Conservation (phyloP, 352 stramenopile species). For the Globisporangium recalcitrans region DNA sequence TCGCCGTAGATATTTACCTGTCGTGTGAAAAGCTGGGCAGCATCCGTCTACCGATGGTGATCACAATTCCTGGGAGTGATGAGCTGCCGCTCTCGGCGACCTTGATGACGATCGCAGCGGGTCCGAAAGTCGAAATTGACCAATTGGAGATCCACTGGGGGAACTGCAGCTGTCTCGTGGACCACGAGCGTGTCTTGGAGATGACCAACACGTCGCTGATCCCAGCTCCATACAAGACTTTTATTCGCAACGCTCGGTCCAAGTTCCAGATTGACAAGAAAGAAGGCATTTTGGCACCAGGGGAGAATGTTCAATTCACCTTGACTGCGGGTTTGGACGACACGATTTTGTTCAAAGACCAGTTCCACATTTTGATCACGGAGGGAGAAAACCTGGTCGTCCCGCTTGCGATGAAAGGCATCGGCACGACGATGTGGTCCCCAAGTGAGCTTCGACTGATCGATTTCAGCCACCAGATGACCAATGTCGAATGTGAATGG, state of each 20-base stretch:
- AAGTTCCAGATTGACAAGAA: slow-evolving; percentile 90
- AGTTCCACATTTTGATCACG: slow-evolving; percentile 90
- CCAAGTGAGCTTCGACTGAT: slow-evolving; percentile 83
- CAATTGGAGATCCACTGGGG: slow-evolving; percentile 86
- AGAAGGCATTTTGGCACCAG: slow-evolving; percentile 82
- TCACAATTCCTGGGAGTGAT: slow-evolving; percentile 82
- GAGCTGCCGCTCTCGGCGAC: slow-evolving; percentile 88
- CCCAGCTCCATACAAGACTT: slow-evolving; percentile 88
- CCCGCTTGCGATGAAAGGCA: slow-evolving; percentile 87
- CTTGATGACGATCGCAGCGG: slow-evolving; percentile 75
- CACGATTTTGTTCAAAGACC: slow-evolving; percentile 88
- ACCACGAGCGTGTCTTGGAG: slow-evolving; percentile 60
- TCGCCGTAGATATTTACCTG: slow-evolving; percentile 78
- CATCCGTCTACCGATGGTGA: slow-evolving; percentile 86
- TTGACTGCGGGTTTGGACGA: slow-evolving; percentile 93
- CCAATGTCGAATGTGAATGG: slow-evolving; percentile 82
- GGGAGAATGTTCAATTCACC: slow-evolving; percentile 62
- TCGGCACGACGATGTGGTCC: slow-evolving; percentile 92
- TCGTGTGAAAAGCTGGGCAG: slow-evolving; percentile 87
- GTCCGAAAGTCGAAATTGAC: slow-evolving; percentile 84
- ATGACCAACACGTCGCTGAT: slow-evolving; percentile 91
- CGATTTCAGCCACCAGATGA: slow-evolving; percentile 92
- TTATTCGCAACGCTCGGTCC: slow-evolving; percentile 88
- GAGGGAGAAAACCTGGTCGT: slow-evolving; percentile 90
- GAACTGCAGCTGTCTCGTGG: slow-evolving; percentile 85